Evolutionary conservation across 2,329 filamentous ascomycete species (phyloP), one percentile per base, ranked within the genome.

Genomic region (Sordariomycetes sp.): DNA sequence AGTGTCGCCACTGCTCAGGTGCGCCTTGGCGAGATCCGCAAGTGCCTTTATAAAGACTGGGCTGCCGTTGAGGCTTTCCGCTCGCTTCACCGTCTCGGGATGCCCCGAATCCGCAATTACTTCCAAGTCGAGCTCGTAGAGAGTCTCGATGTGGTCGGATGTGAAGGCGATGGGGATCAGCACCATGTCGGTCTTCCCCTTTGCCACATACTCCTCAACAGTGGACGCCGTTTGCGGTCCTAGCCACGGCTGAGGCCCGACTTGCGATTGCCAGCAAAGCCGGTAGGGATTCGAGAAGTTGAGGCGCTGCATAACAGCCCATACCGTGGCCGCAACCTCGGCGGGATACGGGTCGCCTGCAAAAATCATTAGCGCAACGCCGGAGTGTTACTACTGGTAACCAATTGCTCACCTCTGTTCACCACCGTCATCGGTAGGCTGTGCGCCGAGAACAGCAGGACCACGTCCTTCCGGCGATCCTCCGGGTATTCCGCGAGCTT

Each of bases 81-180:
- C 90, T 59, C 94, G 83, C 78, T 95, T 96, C 62, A 99, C 85
- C 0, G 85, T 87, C 35, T 92, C 90, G 0, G 82, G 74, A 66
- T 89, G 83, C 16, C 88, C 85, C 1, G 82, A 90, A 71, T 96
- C 92, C 59, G 90, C 88, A 67, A 99, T 97, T 46, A 99, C 90
- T 73, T 99, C 94, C 65, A 90, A 80, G 70, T 99, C 94, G 57
- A 99, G 77, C 72, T 99, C 94, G 70, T 87, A 97, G 1, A 99
- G 78, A 0, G 94, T 99, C 75, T 99, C 94, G 64, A 99, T 99
- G 69, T 99, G 94, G 67, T 99, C 94, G n/a, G 90, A 96, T 0
- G 94, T 99, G 70, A 99, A 99, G 6, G 94, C 94, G 63, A 99
- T 95, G 0, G 94, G 94, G 59, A 99, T 90, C 7, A 99, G 79